Percentiles rank a stretch among this genome's conserved stretches.
Evolutionary conservation across 1,284 basidiomycete genomes (phyloP).

Genomic region (Leucoagaricus sp.): DNA sequence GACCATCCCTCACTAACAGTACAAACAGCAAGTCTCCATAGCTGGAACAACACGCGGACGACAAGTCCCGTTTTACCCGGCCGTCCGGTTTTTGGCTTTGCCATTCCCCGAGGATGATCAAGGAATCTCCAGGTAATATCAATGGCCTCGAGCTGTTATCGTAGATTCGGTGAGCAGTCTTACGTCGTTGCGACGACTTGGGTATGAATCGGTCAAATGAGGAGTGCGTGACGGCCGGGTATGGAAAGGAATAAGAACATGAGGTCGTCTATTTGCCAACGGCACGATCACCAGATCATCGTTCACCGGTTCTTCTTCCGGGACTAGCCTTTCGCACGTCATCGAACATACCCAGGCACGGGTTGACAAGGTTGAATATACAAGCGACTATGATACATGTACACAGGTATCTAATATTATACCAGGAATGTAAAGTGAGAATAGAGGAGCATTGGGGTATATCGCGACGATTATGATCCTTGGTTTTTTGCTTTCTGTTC

Average conservation of each 20-base stretch:
- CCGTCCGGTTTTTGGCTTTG: background rate
- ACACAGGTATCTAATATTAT: constrained; percentile 9
- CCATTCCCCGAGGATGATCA: background rate
- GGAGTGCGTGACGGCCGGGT: background rate
- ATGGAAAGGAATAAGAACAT: constrained; percentile 9
- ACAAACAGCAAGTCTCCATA: background rate
- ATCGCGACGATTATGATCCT: constrained; percentile 27
- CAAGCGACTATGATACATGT: constrained; percentile 10
- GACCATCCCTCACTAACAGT: background rate
- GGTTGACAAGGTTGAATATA: constrained; percentile 6
- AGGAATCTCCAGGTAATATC: background rate
- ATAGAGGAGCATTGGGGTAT: background rate
- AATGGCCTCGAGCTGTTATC: constrained; percentile 1
- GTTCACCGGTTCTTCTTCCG: constrained; percentile 8
- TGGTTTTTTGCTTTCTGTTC: constrained; percentile 20
- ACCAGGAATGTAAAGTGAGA: background rate
- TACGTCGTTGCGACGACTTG: constrained; percentile 5
- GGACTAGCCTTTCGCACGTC: constrained; percentile 7
- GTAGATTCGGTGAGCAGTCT: background rate
- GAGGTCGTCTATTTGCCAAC: background rate
- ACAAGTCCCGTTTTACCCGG: background rate
- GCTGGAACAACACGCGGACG: background rate
- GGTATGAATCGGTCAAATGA: background rate
- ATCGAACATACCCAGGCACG: constrained; percentile 14
- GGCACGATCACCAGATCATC: constrained; percentile 17